A percentile compares a stretch with the other conserved stretches of the same genome.
phyloP scores from a whole-genome alignment of 495 filamentous ascomycete species.

The Bryoglossum gracile region DNA sequence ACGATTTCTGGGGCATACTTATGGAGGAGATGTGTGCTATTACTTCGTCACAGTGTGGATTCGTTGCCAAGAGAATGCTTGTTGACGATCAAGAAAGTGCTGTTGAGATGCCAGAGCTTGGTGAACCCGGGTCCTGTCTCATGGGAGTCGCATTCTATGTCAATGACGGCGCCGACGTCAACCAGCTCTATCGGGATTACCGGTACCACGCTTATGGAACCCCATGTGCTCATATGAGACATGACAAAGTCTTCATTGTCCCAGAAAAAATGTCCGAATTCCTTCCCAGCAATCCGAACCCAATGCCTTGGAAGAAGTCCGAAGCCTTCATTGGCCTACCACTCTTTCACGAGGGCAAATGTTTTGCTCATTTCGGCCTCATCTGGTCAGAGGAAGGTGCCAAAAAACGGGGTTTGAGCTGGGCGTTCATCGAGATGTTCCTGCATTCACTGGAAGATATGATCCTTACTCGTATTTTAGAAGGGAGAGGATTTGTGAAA shows the following conservation, averaged over 20 bases:
- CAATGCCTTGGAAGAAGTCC: constrained; percentile 45
- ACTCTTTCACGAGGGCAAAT: constrained; percentile 60
- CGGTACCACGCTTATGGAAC: constrained; percentile 57
- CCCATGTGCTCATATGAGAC: constrained; percentile 62
- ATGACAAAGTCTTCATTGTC: constrained; percentile 68
- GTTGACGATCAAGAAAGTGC: constrained; percentile 49
- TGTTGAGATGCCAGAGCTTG: constrained; percentile 51
- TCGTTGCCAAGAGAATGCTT: constrained; percentile 60
- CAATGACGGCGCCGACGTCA: constrained; percentile 52
- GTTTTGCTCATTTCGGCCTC: constrained; percentile 66
- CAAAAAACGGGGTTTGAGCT: constrained; percentile 48
- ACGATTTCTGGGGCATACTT: constrained; percentile 60
- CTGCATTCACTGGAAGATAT: constrained; percentile 71
- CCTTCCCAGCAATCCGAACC: constrained; percentile 52
- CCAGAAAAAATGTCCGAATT: constrained; percentile 55
- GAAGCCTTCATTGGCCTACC: constrained; percentile 71
- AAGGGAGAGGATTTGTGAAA: constrained; percentile 39
- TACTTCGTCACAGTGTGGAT: constrained; percentile 60
- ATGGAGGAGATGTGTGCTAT: constrained; percentile 62
- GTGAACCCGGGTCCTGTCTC: constrained; percentile 52
- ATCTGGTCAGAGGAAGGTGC: constrained; percentile 65
- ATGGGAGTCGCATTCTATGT: constrained; percentile 64
- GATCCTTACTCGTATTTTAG: constrained; percentile 51
- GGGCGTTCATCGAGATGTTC: constrained; percentile 67
- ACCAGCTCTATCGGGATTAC: constrained; percentile 49